A percentile compares a stretch with the other conserved stretches of the same genome.
phyloP scores from a whole-genome alignment of 306 rosid genomes.

The Parietaria judaica region DNA sequence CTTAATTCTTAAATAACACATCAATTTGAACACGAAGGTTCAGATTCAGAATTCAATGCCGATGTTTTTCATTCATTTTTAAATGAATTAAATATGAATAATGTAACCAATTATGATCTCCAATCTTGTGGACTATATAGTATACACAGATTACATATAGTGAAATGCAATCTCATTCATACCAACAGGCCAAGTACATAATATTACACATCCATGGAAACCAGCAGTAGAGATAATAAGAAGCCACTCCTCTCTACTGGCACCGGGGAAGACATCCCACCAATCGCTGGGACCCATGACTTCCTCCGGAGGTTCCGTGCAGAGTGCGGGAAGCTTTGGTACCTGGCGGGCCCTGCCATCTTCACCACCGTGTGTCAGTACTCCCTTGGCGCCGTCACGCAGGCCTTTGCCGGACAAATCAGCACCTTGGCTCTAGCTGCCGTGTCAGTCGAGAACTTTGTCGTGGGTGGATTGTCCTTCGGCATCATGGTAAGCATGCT shows the following conservation, averaged over 20 bases:
- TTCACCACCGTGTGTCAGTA: conserved; percentile 71
- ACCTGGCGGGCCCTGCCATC: conserved; percentile 84
- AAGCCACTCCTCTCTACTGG: conserved; percentile 33
- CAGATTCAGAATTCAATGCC: too few relatives aligned
- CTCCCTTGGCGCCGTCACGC: conserved; percentile 86
- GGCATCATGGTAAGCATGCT: conserved; percentile 83
- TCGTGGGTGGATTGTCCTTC: conserved; percentile 82
- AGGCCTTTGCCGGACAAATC: conserved; percentile 72
- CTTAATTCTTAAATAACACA: too few relatives aligned
- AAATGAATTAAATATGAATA: too few relatives aligned
- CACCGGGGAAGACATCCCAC: conserved; percentile 47
- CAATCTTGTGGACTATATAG: too few relatives aligned
- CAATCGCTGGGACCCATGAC: conserved; percentile 26
- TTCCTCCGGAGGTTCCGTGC: conserved; percentile 37
- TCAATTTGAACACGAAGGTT: too few relatives aligned
- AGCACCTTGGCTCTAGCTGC: conserved; percentile 71
- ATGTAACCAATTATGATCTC: too few relatives aligned
- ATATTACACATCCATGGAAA: too few relatives aligned
- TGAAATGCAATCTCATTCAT: too few relatives aligned
- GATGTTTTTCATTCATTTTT: too few relatives aligned
- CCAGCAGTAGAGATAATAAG: too few relatives aligned
- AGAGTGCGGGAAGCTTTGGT: conserved; percentile 75
- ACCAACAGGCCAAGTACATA: too few relatives aligned
- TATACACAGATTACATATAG: too few relatives aligned
- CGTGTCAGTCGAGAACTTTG: conserved; percentile 75